A percentile compares a stretch with the other conserved stretches of the same genome.
phyloP scores from a whole-genome alignment of 441 rosid species.

The Adansonia rubrostipa region DNA sequence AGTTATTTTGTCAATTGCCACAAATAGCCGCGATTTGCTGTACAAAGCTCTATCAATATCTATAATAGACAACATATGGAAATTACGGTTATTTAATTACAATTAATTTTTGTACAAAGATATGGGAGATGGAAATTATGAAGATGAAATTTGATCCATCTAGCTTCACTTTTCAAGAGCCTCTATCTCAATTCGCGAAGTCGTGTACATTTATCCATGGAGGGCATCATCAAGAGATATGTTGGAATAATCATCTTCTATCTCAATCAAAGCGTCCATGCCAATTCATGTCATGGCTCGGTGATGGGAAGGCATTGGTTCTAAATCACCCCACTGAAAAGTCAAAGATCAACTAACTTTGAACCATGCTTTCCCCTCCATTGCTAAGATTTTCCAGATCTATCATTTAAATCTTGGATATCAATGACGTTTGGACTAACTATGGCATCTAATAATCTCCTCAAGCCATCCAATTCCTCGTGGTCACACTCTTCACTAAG shows the following conservation, averaged over 20 bases:
- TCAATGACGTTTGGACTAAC: conserved; percentile 36
- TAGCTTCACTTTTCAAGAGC: background rate
- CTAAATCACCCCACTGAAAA: conserved; percentile 29
- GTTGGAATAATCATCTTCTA: background rate
- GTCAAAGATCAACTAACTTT: conserved; percentile 25
- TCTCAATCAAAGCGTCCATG: background rate
- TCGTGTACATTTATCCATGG: background rate
- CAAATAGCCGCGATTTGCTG: background rate
- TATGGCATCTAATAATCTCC: conserved; percentile 53
- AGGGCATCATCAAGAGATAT: background rate
- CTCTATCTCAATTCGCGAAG: background rate
- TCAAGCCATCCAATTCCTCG: conserved; percentile 46
- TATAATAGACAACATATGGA: background rate
- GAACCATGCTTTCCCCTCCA: background rate
- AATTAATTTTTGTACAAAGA: background rate
- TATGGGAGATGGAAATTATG: background rate
- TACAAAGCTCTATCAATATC: background rate
- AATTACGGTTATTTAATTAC: background rate
- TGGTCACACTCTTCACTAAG: conserved; percentile 33
- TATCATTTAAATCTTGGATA: background rate
- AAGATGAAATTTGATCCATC: background rate
- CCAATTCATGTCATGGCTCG: background rate
- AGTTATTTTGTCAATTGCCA: background rate
- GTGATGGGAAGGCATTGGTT: background rate
- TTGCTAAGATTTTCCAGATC: background rate